Evolutionary conservation across 2,329 filamentous ascomycete species (phyloP), one percentile per base, ranked within the genome.

Genomic region (Bipolaris gigantea): DNA sequence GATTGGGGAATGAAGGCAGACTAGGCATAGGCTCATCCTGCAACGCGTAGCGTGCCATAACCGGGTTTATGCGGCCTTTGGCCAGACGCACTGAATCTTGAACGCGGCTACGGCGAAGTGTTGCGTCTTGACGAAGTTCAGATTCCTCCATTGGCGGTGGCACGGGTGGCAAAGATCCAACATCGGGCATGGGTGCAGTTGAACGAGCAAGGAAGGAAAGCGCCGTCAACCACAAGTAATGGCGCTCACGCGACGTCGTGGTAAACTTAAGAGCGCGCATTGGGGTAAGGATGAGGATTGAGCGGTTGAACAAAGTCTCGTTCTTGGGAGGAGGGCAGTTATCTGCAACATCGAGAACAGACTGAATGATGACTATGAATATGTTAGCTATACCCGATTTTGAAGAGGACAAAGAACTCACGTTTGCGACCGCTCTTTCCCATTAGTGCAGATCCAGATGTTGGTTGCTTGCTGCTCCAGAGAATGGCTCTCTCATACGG

Each of bases 391-490:
- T 8, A 32, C 47, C 51, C 18, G 30, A 18, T 47, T 19, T 15
- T 16, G 47, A 19, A 5, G 18, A n/a, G 11, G 0, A 8, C 21
- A 41, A 16, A 25, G 9, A 27, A 85, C 92, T 86, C 82, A 96
- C 93, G 78, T 77, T 97, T 99, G 65, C 94, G 87, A 50, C 94
- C 94, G 70, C 89, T 89, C 80, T 97, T 99, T 62, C 94, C 94
- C 81, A 97, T 83, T 74, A 99, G 77, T 30, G 92, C 93, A 65
- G 85, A 89, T 30, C 92, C 92, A 64, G 87, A 91, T 9, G 87
- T 90, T 15, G 94, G 94, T 76, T 99, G 94, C 80, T 96, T 97
- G 81, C 89, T 96, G 75, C 93, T 97, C 94, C 94, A 99, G 74
- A 99, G 90, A 56, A 99, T 93, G 11, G 93, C 89, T 59, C 92